Percentiles rank a stretch among this genome's conserved stretches.
phyloP scores from a whole-genome alignment of 306 rosid species.

The Cajanus cajan region DNA sequence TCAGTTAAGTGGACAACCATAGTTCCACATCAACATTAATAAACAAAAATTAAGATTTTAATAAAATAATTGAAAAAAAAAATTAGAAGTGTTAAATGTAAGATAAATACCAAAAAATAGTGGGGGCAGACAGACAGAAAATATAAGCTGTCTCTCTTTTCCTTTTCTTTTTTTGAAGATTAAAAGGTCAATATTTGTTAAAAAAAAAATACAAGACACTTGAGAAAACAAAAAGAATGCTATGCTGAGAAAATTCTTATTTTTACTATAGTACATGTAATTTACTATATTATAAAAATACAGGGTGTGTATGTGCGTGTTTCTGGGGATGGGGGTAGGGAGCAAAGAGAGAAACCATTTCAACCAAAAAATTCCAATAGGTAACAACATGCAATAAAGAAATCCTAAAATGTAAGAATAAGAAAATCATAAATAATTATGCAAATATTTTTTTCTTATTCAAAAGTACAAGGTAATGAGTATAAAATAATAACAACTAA shows the following conservation, averaged over 20 bases:
- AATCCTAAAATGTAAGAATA: not conserved
- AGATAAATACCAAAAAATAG: no score
- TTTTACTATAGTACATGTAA: not conserved
- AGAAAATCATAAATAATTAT: not conserved
- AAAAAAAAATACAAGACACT: not conserved
- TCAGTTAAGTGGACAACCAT: not conserved
- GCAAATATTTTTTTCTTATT: not conserved
- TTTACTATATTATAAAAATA: not conserved
- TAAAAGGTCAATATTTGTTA: not conserved
- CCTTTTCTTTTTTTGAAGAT: not conserved
- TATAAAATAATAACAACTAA: not conserved
- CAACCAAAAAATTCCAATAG: not conserved
- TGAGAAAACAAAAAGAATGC: not conserved
- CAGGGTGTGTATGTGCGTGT: not conserved
- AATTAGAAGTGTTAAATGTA: not conserved
- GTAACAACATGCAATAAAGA: constrained; percentile 15
- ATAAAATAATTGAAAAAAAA: not conserved
- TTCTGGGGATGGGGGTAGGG: not conserved
- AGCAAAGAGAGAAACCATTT: not conserved
- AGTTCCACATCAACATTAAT: not conserved
- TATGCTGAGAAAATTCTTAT: not conserved
- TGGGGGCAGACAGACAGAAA: no score
- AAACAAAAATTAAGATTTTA: not conserved
- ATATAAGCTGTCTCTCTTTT: not conserved
- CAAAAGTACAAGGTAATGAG: not conserved